These are phyloP conservation scores for Lipomyces yamadae DNA, from an alignment of 805 yeast species.

Conservation along the genomic window DNA sequence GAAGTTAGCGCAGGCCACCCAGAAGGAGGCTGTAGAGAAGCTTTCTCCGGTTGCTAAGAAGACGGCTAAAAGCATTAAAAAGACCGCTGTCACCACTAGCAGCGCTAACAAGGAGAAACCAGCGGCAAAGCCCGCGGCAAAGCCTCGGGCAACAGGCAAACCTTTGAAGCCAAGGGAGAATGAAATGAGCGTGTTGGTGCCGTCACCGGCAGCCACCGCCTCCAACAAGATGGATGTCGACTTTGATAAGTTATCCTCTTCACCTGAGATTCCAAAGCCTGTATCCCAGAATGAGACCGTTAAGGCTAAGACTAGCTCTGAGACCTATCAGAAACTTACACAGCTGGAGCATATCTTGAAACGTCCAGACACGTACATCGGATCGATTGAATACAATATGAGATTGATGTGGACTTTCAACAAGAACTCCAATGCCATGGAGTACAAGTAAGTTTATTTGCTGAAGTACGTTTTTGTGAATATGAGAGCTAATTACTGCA, in stretches of 20 bases:
- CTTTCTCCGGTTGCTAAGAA: constrained; percentile 17
- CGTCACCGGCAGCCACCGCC: constrained; percentile 19
- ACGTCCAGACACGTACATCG: constrained; percentile 97
- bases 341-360: constrained; percentile 95
- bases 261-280: constrained; percentile 23
- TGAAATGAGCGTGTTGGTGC: constrained; percentile 8
- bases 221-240: constrained; percentile 13
- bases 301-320: constrained; percentile 54
- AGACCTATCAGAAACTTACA: constrained; percentile 89
- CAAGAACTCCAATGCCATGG: constrained; percentile 64
- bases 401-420: constrained; percentile 86
- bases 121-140: constrained; percentile 15
- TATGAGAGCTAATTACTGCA: constrained; percentile 40
- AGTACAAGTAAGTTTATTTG: constrained; percentile 38
- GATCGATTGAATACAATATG: constrained; percentile 84
- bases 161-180: constrained; percentile 24
- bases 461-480: background rate
- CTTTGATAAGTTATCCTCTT: constrained; percentile 11
- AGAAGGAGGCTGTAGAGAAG: constrained; percentile 21
- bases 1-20: constrained; percentile 16
- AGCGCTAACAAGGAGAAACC: constrained; percentile 19
- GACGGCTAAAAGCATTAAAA: constrained; percentile 25
- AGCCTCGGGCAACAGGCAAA: constrained; percentile 12
- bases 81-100: constrained; percentile 26
- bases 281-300: constrained; percentile 14